Evolutionary conservation across 2,329 filamentous ascomycete genomes (phyloP).

Genomic region (Colletotrichum tropicicola): DNA sequence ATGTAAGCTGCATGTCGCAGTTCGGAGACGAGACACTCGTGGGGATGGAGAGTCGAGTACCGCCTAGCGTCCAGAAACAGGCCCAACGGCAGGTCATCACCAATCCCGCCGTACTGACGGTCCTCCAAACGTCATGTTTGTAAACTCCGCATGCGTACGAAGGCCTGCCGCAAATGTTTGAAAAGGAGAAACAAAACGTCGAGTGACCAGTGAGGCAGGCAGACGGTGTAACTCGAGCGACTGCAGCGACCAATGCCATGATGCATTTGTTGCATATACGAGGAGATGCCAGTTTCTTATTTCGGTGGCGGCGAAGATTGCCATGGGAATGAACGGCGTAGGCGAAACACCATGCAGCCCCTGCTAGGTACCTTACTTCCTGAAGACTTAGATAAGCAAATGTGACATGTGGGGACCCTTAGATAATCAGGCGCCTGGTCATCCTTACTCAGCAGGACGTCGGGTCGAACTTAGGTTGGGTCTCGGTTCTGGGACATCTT

Average conservation of each 20-base stretch:
- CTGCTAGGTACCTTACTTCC: no score
- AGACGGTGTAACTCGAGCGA: not conserved
- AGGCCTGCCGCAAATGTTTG: not conserved
- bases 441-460: not conserved
- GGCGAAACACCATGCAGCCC: not conserved
- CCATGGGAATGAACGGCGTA: not conserved
- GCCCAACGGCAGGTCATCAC: not conserved
- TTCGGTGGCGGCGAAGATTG: not conserved
- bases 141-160: not conserved
- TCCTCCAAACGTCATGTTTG: not conserved
- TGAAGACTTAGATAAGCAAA: not conserved
- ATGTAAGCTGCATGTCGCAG: constrained; percentile 25
- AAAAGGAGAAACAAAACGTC: not conserved
- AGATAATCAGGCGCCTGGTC: no score
- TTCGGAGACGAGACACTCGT: constrained; percentile 11
- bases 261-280: constrained; percentile 7
- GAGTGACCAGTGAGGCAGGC: not conserved
- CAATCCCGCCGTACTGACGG: no score
- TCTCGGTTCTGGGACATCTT: not conserved
- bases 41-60: not conserved
- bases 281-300: constrained; percentile 1
- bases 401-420: not conserved
- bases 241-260: not conserved
- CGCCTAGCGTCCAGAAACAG: not conserved
- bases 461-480: not conserved